Percentiles rank a stretch among this genome's conserved stretches.
Conservation (phyloP, 176 grass and related monocot genomes). For the Eragrostis nindensis region DNA sequence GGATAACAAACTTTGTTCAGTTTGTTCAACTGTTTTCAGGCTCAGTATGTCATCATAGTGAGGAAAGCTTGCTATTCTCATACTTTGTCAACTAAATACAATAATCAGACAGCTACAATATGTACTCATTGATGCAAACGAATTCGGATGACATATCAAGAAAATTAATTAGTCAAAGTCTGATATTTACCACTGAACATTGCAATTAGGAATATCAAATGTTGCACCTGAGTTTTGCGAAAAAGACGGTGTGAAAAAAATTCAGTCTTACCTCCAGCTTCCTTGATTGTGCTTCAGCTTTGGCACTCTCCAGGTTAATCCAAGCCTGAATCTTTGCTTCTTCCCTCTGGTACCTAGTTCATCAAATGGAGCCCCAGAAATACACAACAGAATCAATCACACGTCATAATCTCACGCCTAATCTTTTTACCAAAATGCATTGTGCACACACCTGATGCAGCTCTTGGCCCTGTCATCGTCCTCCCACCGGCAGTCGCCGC, state of each 20-base stretch:
- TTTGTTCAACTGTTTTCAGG: not conserved
- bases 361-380: conserved; percentile 12
- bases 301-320: conserved; percentile 95
- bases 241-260: not conserved
- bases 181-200: not conserved
- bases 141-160: too few species aligned
- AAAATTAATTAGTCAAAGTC: not conserved
- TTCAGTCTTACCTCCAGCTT: conserved; percentile 76
- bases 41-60: not conserved
- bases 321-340: conserved; percentile 95
- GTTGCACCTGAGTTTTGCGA: not conserved
- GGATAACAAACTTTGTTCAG: too few species aligned
- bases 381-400: not conserved
- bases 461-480: conserved; percentile 94
- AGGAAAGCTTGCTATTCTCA: too few species aligned
- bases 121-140: too few species aligned
- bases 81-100: too few species aligned
- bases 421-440: not conserved
- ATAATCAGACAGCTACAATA: too few species aligned
- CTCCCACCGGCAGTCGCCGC: conserved; percentile 77
- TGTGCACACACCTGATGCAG: conserved; percentile 70
- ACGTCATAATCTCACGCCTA: not conserved
- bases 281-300: conserved; percentile 95
- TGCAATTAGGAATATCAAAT: not conserved
- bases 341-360: conserved; percentile 87